These are phyloP conservation scores for Amanita subjunquillea DNA, from an alignment of 768 basidiomycete genomes.

Conservation along the genomic window DNA sequence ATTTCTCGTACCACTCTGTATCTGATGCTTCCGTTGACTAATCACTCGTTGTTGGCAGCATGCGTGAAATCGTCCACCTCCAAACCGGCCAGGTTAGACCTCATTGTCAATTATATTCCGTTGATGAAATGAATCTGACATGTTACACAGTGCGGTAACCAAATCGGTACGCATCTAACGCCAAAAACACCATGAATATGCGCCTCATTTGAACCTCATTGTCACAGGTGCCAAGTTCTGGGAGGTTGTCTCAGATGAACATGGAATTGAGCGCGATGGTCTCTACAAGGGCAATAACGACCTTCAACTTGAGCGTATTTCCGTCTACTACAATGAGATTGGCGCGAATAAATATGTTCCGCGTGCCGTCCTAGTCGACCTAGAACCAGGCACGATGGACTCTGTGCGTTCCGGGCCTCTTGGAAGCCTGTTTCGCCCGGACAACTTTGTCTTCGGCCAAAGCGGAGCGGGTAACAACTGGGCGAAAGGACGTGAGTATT, in stretches of 20 bases:
- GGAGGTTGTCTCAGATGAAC: constrained; percentile 98
- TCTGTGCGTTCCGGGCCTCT: constrained; percentile 85
- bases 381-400: constrained; percentile 97
- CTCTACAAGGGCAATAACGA: constrained; percentile 89
- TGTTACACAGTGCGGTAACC: constrained; percentile 82
- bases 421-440: constrained; percentile 89
- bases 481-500: constrained; percentile 94
- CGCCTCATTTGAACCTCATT: constrained; percentile 5
- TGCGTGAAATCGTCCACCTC: constrained; percentile 99
- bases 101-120: constrained; percentile 3
- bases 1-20: constrained; percentile 34
- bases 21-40: constrained; percentile 15
- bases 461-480: constrained; percentile 99
- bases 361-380: constrained; percentile 92
- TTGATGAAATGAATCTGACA: constrained; percentile 20
- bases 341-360: constrained; percentile 96
- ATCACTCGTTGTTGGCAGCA: constrained; percentile 41
- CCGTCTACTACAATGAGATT: constrained; percentile 97
- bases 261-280: constrained; percentile 91
- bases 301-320: constrained; percentile 94
- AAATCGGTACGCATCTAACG: constrained; percentile 66
- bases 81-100: constrained; percentile 91
- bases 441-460: constrained; percentile 98
- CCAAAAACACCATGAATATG: constrained; percentile 6
- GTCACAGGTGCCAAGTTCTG: constrained; percentile 83